Evolutionary conservation across 257 asterid species (phyloP).

Genomic region (Salvia rosmarinus): DNA sequence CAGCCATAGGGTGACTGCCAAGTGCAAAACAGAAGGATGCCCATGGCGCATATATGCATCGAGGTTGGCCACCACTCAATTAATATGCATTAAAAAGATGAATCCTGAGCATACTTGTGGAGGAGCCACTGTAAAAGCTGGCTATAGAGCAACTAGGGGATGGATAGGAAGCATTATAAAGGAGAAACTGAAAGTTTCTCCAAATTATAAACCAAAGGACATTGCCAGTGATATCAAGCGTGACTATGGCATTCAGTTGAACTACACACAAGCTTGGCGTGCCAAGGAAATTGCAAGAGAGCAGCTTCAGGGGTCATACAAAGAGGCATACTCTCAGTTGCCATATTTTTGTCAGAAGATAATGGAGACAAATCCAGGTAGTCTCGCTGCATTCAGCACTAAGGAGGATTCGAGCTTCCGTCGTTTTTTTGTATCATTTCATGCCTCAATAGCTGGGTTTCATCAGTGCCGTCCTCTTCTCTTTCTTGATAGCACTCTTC

Average conservation of each 20-base stretch:
- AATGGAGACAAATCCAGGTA: conserved; percentile 92
- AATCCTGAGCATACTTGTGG: conserved; percentile 81
- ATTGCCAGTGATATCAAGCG: conserved; percentile 91
- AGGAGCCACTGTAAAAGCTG: conserved; percentile 89
- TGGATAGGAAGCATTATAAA: conserved; percentile 96
- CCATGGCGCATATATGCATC: conserved; percentile 98
- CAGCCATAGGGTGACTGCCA: conserved; percentile 96
- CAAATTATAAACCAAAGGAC: conserved; percentile 91
- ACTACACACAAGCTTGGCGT: conserved; percentile 98
- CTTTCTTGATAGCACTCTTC: conserved; percentile 90
- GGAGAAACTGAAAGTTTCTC: conserved; percentile 88
- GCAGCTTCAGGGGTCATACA: conserved; percentile 98
- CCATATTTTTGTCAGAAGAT: conserved; percentile 88
- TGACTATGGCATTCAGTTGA: conserved; percentile 97
- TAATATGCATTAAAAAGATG: conserved; percentile 92
- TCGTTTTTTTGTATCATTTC: conserved; percentile 79
- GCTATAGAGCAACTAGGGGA: conserved; percentile 93
- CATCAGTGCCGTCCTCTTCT: conserved; percentile 92
- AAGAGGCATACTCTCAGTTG: conserved; percentile 86
- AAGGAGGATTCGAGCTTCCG: conserved; percentile 95
- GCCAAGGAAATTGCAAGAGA: conserved; percentile 98
- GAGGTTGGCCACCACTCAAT: conserved; percentile 86
- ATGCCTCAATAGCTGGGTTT: conserved; percentile 89
- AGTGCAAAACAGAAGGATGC: conserved; percentile 94
- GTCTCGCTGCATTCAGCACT: conserved; percentile 75